Base-by-base conservation (phyloP, 495 filamentous ascomycete species). In the Letharia columbiana region DNA sequence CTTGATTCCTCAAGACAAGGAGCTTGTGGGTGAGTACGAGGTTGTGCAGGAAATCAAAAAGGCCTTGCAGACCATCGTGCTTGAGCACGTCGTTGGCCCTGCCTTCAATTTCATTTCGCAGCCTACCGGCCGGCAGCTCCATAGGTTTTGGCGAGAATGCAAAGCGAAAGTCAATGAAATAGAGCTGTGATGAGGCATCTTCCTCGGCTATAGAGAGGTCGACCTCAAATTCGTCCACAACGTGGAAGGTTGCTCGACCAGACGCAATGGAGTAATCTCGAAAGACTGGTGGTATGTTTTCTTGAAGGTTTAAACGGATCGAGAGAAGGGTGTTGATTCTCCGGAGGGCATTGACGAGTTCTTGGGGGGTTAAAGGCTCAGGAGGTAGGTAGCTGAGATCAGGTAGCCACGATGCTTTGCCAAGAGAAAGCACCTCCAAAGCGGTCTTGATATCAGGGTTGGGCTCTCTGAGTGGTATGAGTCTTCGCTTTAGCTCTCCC, bases 371-470 rank as follows among this genome's bases (percentile, higher is more conserved):
- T 28, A 98, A 71, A 0, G 84, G 82, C 37, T 88, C 86, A 4
- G 86, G 88, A n/a, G 87, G 85, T 63, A 94, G 83, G 71, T 95
- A 98, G 42, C 83, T 84, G 65, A 95, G 80, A 73, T 94, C 88
- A 58, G 91, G 87, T 79, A 95, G 84, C 81, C 87, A 88, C 18
- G 81, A 77, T 23, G 88, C 87, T 64, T 84, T 83, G 17, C 91
- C 91, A 35, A 83, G 89, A 12, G 88, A 87, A 61, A 98, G 79
- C 23, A 95, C 81, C 69, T 96, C 86, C 40, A 96, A 75, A 10
- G 95, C 95, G 4, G 95, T 97, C 74, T 85, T 87, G 35, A 98
- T 78, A 75, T 98, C 94, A 3, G 94, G 94, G 72, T 90, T 93
- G 15, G 89, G 89, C 58, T 95, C 79, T 73, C 90, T 88, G 44